Conservation (phyloP, 1,284 basidiomycete genomes). For the Lentinula novae-zelandiae region DNA sequence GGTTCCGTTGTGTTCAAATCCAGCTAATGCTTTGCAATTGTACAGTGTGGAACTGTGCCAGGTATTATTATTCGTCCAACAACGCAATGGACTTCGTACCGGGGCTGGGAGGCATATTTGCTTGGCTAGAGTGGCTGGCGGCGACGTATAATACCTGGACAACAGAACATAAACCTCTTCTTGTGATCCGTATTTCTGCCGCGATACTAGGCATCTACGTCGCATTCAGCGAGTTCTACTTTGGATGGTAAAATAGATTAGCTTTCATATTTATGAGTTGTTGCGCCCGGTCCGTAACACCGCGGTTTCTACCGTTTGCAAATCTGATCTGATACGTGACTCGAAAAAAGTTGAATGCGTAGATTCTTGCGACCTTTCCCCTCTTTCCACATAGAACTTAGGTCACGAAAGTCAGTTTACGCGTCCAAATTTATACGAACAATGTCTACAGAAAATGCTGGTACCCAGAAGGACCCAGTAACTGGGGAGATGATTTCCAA, state of each 20-base stretch:
- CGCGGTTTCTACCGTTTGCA: not conserved
- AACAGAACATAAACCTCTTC: constrained; percentile 27
- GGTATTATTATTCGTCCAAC: constrained; percentile 27
- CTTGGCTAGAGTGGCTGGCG: constrained; percentile 30
- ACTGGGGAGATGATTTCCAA: constrained; percentile 96
- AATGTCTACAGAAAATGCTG: constrained; percentile 37
- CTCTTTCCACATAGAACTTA: not conserved
- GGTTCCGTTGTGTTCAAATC: not conserved
- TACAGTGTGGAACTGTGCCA: constrained; percentile 5
- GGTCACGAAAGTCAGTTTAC: not conserved
- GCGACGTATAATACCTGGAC: constrained; percentile 35
- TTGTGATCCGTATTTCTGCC: constrained; percentile 28
- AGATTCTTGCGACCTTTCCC: constrained; percentile 3
- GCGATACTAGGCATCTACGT: constrained; percentile 26
- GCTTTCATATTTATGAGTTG: not conserved
- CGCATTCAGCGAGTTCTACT: constrained; percentile 20
- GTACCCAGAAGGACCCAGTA: constrained; percentile 77
- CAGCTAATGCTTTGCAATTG: not conserved
- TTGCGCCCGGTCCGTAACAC: no score
- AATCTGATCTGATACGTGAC: constrained; percentile 3
- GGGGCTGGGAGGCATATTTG: constrained; percentile 28
- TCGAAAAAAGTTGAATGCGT: constrained; percentile 7
- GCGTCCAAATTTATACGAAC: not conserved
- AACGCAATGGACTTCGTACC: constrained; percentile 29
- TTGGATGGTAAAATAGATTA: not conserved